Conservation (phyloP, 140 eudicot species). For the Anethum foeniculum region DNA sequence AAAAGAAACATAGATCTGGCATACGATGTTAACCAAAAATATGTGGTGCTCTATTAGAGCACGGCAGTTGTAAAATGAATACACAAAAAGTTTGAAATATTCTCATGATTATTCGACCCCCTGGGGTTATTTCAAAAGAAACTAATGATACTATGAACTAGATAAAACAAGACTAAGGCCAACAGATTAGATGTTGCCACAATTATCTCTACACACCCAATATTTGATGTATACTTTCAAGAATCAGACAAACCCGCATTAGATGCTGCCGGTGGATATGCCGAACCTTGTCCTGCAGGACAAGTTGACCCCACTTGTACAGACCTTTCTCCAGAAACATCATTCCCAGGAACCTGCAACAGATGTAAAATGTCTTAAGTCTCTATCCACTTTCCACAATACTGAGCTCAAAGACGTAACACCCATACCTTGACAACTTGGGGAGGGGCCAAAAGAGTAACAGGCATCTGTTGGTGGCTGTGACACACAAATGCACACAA, state of each 20-base stretch:
- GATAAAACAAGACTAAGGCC: not conserved
- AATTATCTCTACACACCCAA: not conserved
- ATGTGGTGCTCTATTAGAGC: not conserved
- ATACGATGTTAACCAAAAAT: no score
- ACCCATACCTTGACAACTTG: constrained; percentile 13
- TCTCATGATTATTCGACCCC: not conserved
- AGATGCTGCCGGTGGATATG: not conserved
- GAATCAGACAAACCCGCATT: constrained; percentile 15
- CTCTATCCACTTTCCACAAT: not conserved
- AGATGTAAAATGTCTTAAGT: not conserved
- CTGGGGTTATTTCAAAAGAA: not conserved
- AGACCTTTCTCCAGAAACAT: not conserved
- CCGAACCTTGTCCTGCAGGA: not conserved
- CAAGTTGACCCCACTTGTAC: not conserved
- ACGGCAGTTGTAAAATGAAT: not conserved
- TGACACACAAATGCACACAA: not conserved
- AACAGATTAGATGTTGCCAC: not conserved
- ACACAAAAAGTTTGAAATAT: not conserved
- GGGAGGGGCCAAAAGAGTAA: not conserved
- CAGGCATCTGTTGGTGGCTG: not conserved
- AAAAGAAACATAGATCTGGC: not conserved
- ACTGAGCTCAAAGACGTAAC: not conserved
- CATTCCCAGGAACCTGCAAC: constrained; percentile 5
- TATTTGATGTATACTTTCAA: not conserved
- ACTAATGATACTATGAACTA: not conserved